Evolutionary conservation across 2,329 filamentous ascomycete species (phyloP), one percentile per base, ranked within the genome.

Genomic region (Hymenoscyphus repandus): DNA sequence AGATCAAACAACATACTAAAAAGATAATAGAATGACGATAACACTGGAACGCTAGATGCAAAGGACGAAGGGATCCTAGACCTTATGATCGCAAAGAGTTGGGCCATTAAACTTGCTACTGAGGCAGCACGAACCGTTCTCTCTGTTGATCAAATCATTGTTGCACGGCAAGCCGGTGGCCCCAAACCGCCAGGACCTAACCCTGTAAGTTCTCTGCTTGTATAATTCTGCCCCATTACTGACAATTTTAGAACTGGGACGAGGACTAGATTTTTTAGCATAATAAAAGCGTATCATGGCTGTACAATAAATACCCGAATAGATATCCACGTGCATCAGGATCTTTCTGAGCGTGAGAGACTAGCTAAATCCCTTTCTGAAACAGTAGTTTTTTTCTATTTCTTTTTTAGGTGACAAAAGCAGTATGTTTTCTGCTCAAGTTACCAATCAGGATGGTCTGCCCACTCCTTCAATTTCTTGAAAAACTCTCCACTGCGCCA

Each of bases 121-220:
- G 93, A 99, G 72, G 86, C 93, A 37, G 92, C 90, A 47, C 82
- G 93, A 64, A 99, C 93, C 43, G 87, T 99, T 30, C 76, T 99
- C 58, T 95, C 90, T 43, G 93, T 99, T 36, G 93, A 99, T 72
- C 95, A 99, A 74, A 99, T 99, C 67, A 99, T 99, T 68, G 93
- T 99, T 51, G 91, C 95, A 57, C 84, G 92, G 73, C 93, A 97
- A 74, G 93, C 95, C 43, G 93, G 93, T 66, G 93, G 93, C 34
- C 93, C 95, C 18, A 99, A 99, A 79, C 92, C 92, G 50, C 93
- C 93, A 30, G 91, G 88, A 42, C 93, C 90, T 61, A 96, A 96
- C 73, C 86, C 91, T 59, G 65, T 66, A 61, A 63, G 64, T 65
- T 22, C 7, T 22, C 15, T 38, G 2, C 18, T 11, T 10, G 9